phyloP scores from a whole-genome alignment of 2,329 filamentous ascomycete species.

The Epichloe coenophiala region DNA sequence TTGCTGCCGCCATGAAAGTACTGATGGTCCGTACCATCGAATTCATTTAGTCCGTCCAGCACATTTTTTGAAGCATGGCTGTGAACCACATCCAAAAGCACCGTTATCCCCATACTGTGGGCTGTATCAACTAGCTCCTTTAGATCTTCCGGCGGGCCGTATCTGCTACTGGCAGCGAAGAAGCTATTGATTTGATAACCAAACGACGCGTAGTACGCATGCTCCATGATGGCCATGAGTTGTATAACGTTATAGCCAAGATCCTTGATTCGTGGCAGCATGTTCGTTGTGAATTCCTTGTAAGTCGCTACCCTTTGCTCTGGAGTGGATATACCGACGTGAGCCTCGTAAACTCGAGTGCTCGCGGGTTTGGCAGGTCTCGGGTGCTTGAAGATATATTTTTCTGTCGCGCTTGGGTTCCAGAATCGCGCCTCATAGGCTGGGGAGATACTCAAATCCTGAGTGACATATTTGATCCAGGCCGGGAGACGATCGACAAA shows the following conservation, averaged over 20 bases:
- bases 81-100: conserved; percentile 91
- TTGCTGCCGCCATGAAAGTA: conserved; percentile 87
- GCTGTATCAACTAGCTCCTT: conserved; percentile 95
- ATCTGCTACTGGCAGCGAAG: conserved; percentile 92
- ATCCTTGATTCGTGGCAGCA: conserved; percentile 79
- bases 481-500: conserved; percentile 79
- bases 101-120: conserved; percentile 77
- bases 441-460: conserved; percentile 79
- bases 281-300: conserved; percentile 90
- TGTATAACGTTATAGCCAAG: conserved; percentile 97
- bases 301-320: conserved; percentile 83
- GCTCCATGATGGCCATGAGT: conserved; percentile 98
- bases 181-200: conserved; percentile 99
- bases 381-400: conserved; percentile 72
- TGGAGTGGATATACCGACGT: conserved; percentile 90
- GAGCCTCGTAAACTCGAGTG: conserved; percentile 93
- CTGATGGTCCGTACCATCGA: conserved; percentile 86
- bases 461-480: conserved; percentile 96
- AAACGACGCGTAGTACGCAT: conserved; percentile 98
- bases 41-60: conserved; percentile 85
- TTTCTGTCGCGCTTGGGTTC: conserved; percentile 70
- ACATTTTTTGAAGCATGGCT: conserved; percentile 98
- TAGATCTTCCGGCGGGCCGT: conserved; percentile 83
- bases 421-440: conserved; percentile 94
- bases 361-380: conserved; percentile 74